Evolutionary conservation across 805 yeast genomes (phyloP).

Genomic region (Spathaspora girioi): DNA sequence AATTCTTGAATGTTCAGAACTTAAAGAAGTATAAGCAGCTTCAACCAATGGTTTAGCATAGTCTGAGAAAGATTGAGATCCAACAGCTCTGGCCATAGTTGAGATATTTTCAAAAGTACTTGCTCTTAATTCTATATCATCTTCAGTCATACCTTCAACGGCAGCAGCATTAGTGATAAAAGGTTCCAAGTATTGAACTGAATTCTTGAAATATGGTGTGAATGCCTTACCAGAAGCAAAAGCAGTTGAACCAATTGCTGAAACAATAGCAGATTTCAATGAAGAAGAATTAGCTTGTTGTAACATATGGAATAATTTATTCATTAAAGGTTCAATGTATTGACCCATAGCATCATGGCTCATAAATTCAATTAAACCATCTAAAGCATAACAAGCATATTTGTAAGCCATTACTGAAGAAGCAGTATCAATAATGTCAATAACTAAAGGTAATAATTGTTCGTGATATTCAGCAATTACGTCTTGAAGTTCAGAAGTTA

Average conservation of each 20-base stretch:
- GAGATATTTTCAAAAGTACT: slow-evolving; percentile 90
- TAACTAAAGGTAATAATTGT: slow-evolving; percentile 78
- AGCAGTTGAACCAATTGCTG: slow-evolving; percentile 96
- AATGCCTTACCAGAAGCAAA: slow-evolving; percentile 89
- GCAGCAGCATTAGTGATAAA: slow-evolving; percentile 67
- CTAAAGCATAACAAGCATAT: slow-evolving; percentile 87
- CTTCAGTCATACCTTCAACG: slow-evolving; percentile 78
- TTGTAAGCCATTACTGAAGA: slow-evolving; percentile 79
- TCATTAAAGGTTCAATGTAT: slow-evolving; percentile 87
- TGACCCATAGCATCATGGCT: slow-evolving; percentile 76
- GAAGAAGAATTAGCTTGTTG: slow-evolving; percentile 72
- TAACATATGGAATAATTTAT: slow-evolving; percentile 81
- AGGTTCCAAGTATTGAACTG: slow-evolving; percentile 78
- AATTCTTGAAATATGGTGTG: slow-evolving; percentile 78
- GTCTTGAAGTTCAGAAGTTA: slow-evolving; percentile 83
- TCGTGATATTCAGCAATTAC: slow-evolving; percentile 81
- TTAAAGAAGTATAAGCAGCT: slow-evolving; percentile 78
- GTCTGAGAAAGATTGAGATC: slow-evolving; percentile 80
- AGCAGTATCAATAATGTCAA: slow-evolving; percentile 82
- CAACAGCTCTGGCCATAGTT: slow-evolving; percentile 95
- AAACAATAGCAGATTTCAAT: slow-evolving; percentile 75
- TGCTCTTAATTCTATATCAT: slow-evolving; percentile 88
- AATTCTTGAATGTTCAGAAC: slow-evolving; percentile 75
- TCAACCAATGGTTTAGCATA: slow-evolving; percentile 86
- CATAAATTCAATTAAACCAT: slow-evolving; percentile 88